Percentiles rank a stretch among this genome's conserved stretches.
Conservation (phyloP, 2,329 filamentous ascomycete genomes). For the Leptosphaerulina australis region DNA sequence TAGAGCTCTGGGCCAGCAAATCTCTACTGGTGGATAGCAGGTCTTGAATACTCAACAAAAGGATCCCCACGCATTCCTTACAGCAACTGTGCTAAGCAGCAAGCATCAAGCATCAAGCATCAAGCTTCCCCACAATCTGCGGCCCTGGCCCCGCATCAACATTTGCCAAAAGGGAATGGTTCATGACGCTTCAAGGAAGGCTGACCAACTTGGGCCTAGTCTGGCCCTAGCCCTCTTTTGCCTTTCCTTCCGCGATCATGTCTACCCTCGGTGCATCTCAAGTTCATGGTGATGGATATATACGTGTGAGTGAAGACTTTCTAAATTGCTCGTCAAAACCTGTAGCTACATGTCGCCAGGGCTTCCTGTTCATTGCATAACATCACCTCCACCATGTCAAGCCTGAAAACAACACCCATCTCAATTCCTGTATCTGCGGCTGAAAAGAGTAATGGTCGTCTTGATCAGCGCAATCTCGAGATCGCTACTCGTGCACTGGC, state of each 20-base stretch:
- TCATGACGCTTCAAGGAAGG: conserved; percentile 4
- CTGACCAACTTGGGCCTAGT: conserved; percentile 22
- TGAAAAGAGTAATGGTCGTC: conserved; percentile 50
- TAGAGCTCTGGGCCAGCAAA: background rate
- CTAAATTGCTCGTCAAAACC: background rate
- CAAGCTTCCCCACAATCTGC: conserved; percentile 11
- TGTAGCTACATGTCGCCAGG: no score
- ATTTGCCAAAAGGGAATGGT: conserved; percentile 9
- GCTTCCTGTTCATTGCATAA: background rate
- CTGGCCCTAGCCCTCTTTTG: conserved; percentile 13
- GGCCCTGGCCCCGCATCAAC: conserved; percentile 10
- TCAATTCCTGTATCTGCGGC: conserved; percentile 49
- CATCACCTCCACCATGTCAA: conserved; percentile 15
- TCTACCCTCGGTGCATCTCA: conserved; percentile 3
- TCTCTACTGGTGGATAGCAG: no score
- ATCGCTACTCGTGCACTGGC: conserved; percentile 42
- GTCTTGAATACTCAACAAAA: no score
- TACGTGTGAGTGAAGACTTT: background rate
- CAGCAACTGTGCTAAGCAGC: background rate
- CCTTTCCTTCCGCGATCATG: conserved; percentile 6
- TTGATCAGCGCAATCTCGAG: conserved; percentile 60
- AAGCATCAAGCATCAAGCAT: background rate
- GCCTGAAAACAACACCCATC: conserved; percentile 36
- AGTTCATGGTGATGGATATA: background rate
- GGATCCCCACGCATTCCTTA: no score